A percentile compares a stretch with the other conserved stretches of the same genome.
Conservation (phyloP, 371 early-diverging fungal species). For the Apophysomyces variabilis region DNA sequence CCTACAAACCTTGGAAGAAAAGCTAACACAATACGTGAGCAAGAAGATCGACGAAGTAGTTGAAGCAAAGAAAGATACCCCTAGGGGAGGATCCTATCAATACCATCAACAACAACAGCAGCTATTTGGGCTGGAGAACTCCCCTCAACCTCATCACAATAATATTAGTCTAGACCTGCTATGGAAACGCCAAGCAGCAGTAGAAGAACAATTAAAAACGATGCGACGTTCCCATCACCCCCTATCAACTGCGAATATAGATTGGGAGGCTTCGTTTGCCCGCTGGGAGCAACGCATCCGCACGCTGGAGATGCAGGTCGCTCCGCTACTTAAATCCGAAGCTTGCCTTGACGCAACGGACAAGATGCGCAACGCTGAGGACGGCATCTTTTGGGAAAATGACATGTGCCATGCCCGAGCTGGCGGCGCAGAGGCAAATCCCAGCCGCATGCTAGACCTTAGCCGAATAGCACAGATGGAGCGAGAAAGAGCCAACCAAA, state of each 20-base stretch:
- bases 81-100: neutral
- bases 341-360: neutral
- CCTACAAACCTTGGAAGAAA: neutral
- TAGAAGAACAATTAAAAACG: neutral
- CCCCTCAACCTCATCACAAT: neutral
- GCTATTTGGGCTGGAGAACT: neutral
- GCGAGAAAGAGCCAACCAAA: neutral
- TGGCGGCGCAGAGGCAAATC: neutral
- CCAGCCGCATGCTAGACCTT: neutral
- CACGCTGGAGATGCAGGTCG: neutral
- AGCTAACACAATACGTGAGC: neutral
- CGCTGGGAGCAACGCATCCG: neutral
- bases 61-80: neutral
- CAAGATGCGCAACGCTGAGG: conserved; percentile 24
- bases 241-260: neutral
- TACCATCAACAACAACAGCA: neutral
- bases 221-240: neutral
- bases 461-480: neutral
- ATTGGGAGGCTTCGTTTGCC: neutral
- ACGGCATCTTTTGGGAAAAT: conserved; percentile 8
- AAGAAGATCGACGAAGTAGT: neutral
- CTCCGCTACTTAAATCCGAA: neutral
- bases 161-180: neutral
- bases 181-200: neutral
- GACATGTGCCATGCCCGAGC: neutral